Conservation (phyloP, 805 yeast species). For the Ogataea pini region DNA sequence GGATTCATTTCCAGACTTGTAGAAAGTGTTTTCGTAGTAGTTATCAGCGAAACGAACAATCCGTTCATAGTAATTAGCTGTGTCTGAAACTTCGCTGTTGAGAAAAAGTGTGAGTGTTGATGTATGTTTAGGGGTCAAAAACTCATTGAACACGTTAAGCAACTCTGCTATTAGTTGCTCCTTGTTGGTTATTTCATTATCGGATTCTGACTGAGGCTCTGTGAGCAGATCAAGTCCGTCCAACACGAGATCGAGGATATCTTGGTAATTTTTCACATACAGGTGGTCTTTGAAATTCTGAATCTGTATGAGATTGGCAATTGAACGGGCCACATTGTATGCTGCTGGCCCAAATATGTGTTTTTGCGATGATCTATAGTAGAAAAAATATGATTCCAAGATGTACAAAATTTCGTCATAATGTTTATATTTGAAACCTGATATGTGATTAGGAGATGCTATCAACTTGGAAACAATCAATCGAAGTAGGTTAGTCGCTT, state of each 20-base stretch:
- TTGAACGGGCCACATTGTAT: slow-evolving; percentile 30
- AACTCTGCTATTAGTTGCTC: slow-evolving; percentile 26
- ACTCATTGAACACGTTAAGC: slow-evolving; percentile 18
- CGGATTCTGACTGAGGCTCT: background rate
- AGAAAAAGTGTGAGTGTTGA: slow-evolving; percentile 17
- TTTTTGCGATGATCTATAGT: slow-evolving; percentile 6
- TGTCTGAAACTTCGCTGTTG: slow-evolving; percentile 7
- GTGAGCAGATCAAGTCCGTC: slow-evolving; percentile 21
- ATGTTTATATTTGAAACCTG: slow-evolving; percentile 30
- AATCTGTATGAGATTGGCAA: slow-evolving; percentile 28
- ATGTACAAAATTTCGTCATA: slow-evolving; percentile 26
- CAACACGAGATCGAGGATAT: slow-evolving; percentile 18
- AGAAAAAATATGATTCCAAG: slow-evolving; percentile 21
- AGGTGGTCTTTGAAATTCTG: slow-evolving; percentile 32
- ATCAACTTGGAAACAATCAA: slow-evolving; percentile 19
- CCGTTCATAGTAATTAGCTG: slow-evolving; percentile 16
- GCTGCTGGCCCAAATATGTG: slow-evolving; percentile 33
- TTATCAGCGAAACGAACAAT: slow-evolving; percentile 17
- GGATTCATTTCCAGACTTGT: slow-evolving; percentile 26
- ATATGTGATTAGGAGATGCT: slow-evolving; percentile 13
- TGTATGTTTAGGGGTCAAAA: slow-evolving; percentile 24
- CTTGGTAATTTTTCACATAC: slow-evolving; percentile 16
- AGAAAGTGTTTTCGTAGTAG: slow-evolving; percentile 20
- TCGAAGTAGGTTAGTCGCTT: slow-evolving; percentile 25
- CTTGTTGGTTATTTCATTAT: slow-evolving; percentile 10